Evolutionary conservation across 108 stramenopile genomes (phyloP).

Genomic region (Pseudonitzschia multiseries): DNA sequence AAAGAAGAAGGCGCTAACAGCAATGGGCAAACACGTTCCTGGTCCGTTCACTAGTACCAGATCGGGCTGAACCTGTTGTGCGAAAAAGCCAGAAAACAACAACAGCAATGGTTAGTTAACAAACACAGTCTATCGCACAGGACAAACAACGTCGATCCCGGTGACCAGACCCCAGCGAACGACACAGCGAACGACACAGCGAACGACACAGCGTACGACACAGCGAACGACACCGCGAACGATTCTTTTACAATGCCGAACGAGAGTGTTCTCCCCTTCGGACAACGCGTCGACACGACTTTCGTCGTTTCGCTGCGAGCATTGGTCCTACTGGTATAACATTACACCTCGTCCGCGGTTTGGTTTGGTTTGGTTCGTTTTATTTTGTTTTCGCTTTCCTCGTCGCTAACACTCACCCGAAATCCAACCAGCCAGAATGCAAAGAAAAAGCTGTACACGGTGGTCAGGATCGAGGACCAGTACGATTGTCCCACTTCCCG

Average conservation of each 20-base stretch:
- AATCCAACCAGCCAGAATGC: conserved; percentile 40
- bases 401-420: conserved; percentile 1
- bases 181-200: too few species aligned
- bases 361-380: too few species aligned
- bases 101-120: neutral
- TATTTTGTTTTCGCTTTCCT: too few species aligned
- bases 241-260: too few species aligned
- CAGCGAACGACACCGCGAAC: too few species aligned
- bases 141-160: neutral
- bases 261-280: too few species aligned
- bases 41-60: conserved; percentile 87
- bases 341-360: too few species aligned
- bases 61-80: conserved; percentile 56
- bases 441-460: conserved; percentile 54
- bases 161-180: neutral
- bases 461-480: conserved; percentile 24
- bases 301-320: too few species aligned
- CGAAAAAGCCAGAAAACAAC: neutral
- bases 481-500: conserved; percentile 80
- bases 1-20: conserved; percentile 55
- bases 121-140: too few species aligned
- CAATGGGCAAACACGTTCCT: conserved; percentile 84
- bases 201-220: too few species aligned
- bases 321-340: too few species aligned
- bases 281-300: too few species aligned